Evolutionary conservation across 176 grass and related monocot genomes (phyloP).

Genomic region (Carex myosuroides): DNA sequence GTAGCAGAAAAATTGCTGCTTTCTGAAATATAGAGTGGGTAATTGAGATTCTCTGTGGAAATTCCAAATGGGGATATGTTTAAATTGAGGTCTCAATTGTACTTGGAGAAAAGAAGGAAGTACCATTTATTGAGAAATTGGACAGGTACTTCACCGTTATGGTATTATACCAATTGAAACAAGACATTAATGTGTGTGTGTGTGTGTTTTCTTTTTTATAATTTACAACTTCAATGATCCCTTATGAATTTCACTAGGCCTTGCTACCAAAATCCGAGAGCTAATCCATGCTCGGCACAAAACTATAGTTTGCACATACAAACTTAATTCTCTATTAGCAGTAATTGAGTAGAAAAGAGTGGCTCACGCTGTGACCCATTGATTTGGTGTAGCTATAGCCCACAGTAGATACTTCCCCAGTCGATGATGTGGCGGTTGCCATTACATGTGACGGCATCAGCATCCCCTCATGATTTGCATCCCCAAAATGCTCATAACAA

Average conservation of each 20-base stretch:
- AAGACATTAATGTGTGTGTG: neutral
- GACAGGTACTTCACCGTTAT: neutral
- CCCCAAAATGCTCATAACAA: slow-evolving; percentile 34
- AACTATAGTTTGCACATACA: neutral
- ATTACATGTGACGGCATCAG: slow-evolving; percentile 38
- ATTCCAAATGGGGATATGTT: neutral
- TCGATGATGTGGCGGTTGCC: neutral
- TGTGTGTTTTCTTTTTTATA: neutral
- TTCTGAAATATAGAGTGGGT: neutral
- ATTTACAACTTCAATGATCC: neutral
- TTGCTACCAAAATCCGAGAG: neutral
- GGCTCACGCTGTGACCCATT: slow-evolving; percentile 59
- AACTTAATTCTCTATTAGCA: neutral
- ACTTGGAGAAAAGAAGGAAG: neutral
- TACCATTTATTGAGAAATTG: neutral
- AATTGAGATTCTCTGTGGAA: neutral
- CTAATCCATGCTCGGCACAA: neutral
- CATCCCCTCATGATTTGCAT: slow-evolving; percentile 34
- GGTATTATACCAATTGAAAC: neutral
- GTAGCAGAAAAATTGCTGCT: neutral
- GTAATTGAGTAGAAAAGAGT: slow-evolving; percentile 33
- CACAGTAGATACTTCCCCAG: slow-evolving; percentile 1
- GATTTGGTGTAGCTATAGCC: slow-evolving; percentile 45
- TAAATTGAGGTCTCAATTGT: neutral
- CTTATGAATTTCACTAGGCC: neutral